Base-by-base conservation (phyloP, 2,329 filamentous ascomycete genomes). In the Penicillium sclerotigenum region DNA sequence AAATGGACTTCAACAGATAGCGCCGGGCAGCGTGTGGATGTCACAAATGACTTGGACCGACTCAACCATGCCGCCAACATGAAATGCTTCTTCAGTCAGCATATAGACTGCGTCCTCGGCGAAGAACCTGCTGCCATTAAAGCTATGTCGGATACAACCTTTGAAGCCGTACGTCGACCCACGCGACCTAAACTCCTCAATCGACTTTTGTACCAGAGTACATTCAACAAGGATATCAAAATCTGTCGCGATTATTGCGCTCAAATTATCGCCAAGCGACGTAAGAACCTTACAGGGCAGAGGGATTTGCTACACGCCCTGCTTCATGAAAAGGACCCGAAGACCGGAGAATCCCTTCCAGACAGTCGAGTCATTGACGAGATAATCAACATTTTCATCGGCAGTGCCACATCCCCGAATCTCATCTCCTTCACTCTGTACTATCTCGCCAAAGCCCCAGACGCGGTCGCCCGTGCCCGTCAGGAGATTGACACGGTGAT, bases 401-500 rank as follows among this genome's bases (percentile, higher is more conserved):
- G 86, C 1, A 87, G 89, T 59, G 88, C 90, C 64, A 91, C 89
- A 0, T 88, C 88, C 0, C 84, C 85, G 1, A 87, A 87, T 3
- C 73, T 87, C 16, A 70, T 91, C 13, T 82, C 85, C 0, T 90
- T 89, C 65, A 73, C 81, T 0, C 82, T 89, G 47, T 87, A 86
- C 66, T 79, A 86, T 53, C 76, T 91, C 2, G 69, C 89, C 34
- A 85, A 85, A 67, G 79, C 87, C 62, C 87, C 87, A 0, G 77
- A 80, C 1, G 77, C 78, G 1, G 84, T 86, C 58, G 73, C 73
- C 36, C 84, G 84, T 59, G 85, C 86, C 0, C 86, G 87, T 60
- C 70, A 84, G 57, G 88, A 91, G 66, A 84, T 91, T 7, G 87
- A 90, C 64, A 63, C 73, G 0, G 54, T 71, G 26, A 56, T 72